phyloP scores from a whole-genome alignment of 1,139 yeast genomes.

The Geotrichum candidum region DNA sequence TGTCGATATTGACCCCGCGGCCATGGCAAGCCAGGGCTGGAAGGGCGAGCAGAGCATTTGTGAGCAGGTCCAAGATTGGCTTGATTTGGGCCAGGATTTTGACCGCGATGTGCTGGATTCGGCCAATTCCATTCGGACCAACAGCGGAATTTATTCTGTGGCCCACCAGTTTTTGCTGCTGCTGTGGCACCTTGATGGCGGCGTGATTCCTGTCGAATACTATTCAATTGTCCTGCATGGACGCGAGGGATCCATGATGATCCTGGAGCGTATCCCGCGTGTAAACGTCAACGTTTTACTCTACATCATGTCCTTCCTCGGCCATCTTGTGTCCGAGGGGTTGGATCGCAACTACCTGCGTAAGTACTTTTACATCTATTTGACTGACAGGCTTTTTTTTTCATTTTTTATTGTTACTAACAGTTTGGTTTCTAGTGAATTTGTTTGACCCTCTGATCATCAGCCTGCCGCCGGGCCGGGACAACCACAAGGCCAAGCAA shows the following conservation, averaged over 20 bases:
- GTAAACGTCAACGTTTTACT: constrained; percentile 40
- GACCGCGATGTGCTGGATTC: constrained; percentile 32
- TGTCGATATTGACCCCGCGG: background rate
- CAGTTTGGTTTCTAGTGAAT: background rate
- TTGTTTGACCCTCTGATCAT: constrained; percentile 6
- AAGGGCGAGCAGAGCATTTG: constrained; percentile 22
- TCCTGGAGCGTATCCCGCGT: constrained; percentile 38
- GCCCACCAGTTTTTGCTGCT: constrained; percentile 33
- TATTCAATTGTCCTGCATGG: constrained; percentile 22
- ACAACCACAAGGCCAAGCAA: constrained; percentile 4
- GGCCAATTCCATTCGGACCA: constrained; percentile 22
- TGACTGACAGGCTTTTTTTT: background rate
- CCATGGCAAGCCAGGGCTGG: constrained; percentile 2
- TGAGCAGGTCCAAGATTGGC: constrained; percentile 33
- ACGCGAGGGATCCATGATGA: constrained; percentile 15
- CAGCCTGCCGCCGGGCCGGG: constrained; percentile 1
- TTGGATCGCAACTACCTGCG: background rate
- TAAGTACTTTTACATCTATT: background rate
- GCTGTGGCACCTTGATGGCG: constrained; percentile 38
- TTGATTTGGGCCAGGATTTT: constrained; percentile 33
- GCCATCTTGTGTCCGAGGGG: constrained; percentile 29
- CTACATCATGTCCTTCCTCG: constrained; percentile 37
- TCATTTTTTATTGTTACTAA: background rate
- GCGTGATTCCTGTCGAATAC: constrained; percentile 37
- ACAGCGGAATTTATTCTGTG: constrained; percentile 31